phyloP scores from a whole-genome alignment of 306 rosid genomes.

The Myrica gale region DNA sequence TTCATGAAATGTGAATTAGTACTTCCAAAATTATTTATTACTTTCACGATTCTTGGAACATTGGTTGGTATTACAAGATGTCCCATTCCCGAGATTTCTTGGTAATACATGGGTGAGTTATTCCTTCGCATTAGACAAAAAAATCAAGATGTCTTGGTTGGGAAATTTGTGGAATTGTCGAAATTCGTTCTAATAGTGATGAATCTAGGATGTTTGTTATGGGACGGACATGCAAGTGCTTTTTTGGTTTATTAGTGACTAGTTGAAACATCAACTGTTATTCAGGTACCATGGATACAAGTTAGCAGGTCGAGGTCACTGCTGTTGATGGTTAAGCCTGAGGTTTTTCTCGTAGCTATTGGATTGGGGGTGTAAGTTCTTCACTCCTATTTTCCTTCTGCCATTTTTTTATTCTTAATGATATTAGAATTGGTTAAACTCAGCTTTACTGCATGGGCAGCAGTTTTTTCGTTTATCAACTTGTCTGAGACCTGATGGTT shows the following conservation, averaged over 20 bases:
- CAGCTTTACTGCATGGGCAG: not conserved
- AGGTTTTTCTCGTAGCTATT: slow-evolving; percentile 73
- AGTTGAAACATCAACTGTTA: slow-evolving; percentile 25
- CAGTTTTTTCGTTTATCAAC: not conserved
- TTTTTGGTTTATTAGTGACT: slow-evolving; percentile 15
- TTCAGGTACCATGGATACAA: slow-evolving; percentile 97
- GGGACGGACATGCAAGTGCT: not conserved
- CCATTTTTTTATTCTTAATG: slow-evolving; percentile 14
- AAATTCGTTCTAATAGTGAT: not conserved
- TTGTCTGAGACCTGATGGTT: not conserved
- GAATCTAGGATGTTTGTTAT: not conserved
- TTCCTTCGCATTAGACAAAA: not conserved
- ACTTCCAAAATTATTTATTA: not conserved
- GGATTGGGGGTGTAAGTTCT: slow-evolving; percentile 80
- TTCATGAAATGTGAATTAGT: not conserved
- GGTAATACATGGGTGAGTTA: not conserved
- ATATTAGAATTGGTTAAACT: not conserved
- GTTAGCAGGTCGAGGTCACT: slow-evolving; percentile 86
- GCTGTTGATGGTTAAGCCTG: slow-evolving; percentile 75
- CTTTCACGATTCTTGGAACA: not conserved
- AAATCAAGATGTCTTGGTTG: not conserved
- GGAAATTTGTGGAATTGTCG: not conserved
- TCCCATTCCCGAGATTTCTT: not conserved
- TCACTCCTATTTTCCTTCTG: slow-evolving; percentile 1
- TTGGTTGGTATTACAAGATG: not conserved